Conservation (phyloP, 768 basidiomycete genomes). For the Psilocybe cyanescens region DNA sequence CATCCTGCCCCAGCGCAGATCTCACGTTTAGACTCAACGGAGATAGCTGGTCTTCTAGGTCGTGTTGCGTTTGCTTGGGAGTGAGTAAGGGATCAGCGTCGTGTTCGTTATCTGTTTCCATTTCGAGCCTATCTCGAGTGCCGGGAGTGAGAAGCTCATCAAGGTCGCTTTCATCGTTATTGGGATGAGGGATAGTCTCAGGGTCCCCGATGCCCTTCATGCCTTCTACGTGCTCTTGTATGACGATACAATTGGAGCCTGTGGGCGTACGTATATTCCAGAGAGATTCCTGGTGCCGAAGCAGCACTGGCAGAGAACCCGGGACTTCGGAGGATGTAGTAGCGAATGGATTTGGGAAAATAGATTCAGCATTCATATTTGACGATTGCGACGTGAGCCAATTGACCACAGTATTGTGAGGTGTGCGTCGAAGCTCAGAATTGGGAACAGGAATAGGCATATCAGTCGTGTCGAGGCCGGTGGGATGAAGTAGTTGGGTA, state of each 20-base stretch:
- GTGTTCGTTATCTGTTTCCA: slow-evolving; percentile 21
- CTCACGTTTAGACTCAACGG: slow-evolving; percentile 27
- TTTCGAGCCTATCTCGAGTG: slow-evolving; percentile 7
- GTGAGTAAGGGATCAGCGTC: slow-evolving; percentile 26
- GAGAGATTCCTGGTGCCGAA: slow-evolving; percentile 20
- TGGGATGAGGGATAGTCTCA: background rate
- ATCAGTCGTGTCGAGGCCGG: slow-evolving; percentile 8
- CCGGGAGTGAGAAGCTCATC: slow-evolving; percentile 23
- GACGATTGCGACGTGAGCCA: slow-evolving; percentile 22
- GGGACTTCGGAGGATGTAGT: slow-evolving; percentile 13
- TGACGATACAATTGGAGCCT: slow-evolving; percentile 8
- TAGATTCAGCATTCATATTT: slow-evolving; percentile 14
- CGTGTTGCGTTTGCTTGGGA: slow-evolving; percentile 15
- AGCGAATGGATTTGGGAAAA: slow-evolving; percentile 25
- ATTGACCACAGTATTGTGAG: slow-evolving; percentile 13
- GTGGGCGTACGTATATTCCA: slow-evolving; percentile 21
- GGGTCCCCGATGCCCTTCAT: background rate
- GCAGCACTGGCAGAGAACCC: slow-evolving; percentile 20
- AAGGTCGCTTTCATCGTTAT: slow-evolving; percentile 16
- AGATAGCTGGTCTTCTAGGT: slow-evolving; percentile 21
- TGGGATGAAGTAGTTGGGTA: background rate
- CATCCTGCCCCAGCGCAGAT: slow-evolving; percentile 22
- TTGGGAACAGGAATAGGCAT: slow-evolving; percentile 26
- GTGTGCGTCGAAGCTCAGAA: slow-evolving; percentile 17
- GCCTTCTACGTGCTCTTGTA: background rate